A percentile compares a stretch with the other conserved stretches of the same genome.
phyloP scores from a whole-genome alignment of 768 basidiomycete species.

The Gymnopilus junonius region DNA sequence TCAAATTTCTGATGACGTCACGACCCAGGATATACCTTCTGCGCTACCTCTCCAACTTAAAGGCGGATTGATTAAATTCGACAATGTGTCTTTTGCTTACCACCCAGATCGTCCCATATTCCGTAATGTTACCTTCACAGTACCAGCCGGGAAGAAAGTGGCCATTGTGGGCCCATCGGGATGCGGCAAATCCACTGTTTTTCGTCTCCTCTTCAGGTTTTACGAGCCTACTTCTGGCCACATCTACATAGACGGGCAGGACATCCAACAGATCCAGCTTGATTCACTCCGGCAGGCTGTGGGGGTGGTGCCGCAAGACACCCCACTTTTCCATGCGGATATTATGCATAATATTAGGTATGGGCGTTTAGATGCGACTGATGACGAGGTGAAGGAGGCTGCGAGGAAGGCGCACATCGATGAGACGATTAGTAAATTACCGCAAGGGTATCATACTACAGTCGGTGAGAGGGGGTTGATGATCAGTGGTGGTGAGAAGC shows the following conservation, averaged over 20 bases:
- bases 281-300: slow-evolving; percentile 74
- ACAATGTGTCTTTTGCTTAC: slow-evolving; percentile 91
- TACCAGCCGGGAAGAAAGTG: slow-evolving; percentile 96
- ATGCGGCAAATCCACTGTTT: slow-evolving; percentile 96
- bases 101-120: slow-evolving; percentile 94
- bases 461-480: slow-evolving; percentile 97
- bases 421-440: slow-evolving; percentile 75
- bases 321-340: slow-evolving; percentile 95
- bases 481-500: slow-evolving; percentile 99
- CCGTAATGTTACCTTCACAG: slow-evolving; percentile 81
- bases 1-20: not conserved
- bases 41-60: slow-evolving; percentile 71
- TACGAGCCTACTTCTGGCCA: slow-evolving; percentile 82
- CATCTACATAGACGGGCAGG: slow-evolving; percentile 90
- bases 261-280: slow-evolving; percentile 74
- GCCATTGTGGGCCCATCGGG: slow-evolving; percentile 98
- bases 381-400: slow-evolving; percentile 87
- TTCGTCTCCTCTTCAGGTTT: slow-evolving; percentile 93
- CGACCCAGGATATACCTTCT: slow-evolving; percentile 62
- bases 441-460: slow-evolving; percentile 86
- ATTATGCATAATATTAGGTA: slow-evolving; percentile 96
- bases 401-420: slow-evolving; percentile 89
- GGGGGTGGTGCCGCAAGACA: slow-evolving; percentile 98
- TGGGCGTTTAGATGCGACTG: slow-evolving; percentile 83
- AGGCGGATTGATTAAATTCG: slow-evolving; percentile 91